A percentile compares a stretch with the other conserved stretches of the same genome.
Evolutionary conservation across 177 flowering plant species (phyloP).

Genomic region (Vitis hybrid): DNA sequence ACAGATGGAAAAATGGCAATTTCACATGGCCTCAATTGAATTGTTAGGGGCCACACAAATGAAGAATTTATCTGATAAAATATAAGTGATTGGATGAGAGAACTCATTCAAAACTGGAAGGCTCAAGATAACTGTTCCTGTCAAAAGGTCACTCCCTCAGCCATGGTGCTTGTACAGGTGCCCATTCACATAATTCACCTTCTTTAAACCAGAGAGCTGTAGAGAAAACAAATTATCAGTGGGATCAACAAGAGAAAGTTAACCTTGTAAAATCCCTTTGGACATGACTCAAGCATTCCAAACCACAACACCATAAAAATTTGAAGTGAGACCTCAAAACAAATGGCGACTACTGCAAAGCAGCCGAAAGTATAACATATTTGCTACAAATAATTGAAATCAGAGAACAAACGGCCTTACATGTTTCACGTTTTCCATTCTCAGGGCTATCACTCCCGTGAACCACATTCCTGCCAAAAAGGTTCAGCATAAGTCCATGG

Average conservation of each 20-base stretch:
- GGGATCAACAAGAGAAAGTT: not conserved
- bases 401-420: constrained; percentile 29
- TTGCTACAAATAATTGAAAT: not conserved
- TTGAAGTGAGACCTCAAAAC: not conserved
- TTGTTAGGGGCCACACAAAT: not conserved
- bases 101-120: constrained; percentile 8
- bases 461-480: constrained; percentile 76
- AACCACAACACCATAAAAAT: too few species aligned
- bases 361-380: too few species aligned
- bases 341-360: not conserved
- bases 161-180: constrained; percentile 80
- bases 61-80: not conserved
- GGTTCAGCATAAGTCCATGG: constrained; percentile 13
- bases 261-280: not conserved
- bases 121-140: not conserved
- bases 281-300: not conserved
- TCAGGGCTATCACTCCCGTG: constrained; percentile 99
- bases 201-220: constrained; percentile 96
- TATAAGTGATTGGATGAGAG: not conserved
- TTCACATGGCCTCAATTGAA: not conserved
- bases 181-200: constrained; percentile 83
- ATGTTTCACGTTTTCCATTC: constrained; percentile 92
- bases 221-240: constrained; percentile 5
- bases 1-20: not conserved
- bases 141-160: constrained; percentile 54